Evolutionary conservation across 2,329 filamentous ascomycete species (phyloP), one percentile per base, ranked within the genome.

Genomic region (Fusarium floridanum): DNA sequence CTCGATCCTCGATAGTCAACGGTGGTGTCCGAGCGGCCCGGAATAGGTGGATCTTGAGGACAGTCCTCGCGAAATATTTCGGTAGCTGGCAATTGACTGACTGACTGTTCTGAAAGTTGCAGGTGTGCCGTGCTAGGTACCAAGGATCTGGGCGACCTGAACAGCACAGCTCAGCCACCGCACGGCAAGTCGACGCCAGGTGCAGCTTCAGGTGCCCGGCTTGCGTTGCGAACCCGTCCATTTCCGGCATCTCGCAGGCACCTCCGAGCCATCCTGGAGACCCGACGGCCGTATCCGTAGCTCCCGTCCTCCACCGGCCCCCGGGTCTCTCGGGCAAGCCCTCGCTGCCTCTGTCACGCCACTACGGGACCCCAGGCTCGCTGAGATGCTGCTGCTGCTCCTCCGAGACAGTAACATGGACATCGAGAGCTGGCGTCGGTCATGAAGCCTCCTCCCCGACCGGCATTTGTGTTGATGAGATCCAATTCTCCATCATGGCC

Each of bases 401-500:
- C 17, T 59, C 61, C 48, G 64, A 71, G 72, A 68, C 66, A 66
- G 34, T 34, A 32, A 37, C 56, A 34, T 61, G 37, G 24, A 53
- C 56, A 55, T 50, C 22, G 17, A 20, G 39, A 20, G 43, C 53
- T 64, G 36, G 27, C 37, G 41, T 39, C 22, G 55, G 22, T 81
- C 78, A 83, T 66, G 78, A 64, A 53, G 77, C 71, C 16, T 83
- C 82, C 53, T 83, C 82, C 12, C 82, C 83, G 43, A 81, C 80
- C 17, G 88, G 89, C 74, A 91, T 85, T 81, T 95, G 94, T n/a
- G 93, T 95, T 56, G 93, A 94, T 27, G 88, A 86, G 79, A 96
- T 95, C 92, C 94, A 96, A 79, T 94, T 93, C 83, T 95, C 93
- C 93, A 96, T 95, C 82, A 91, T 88, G 65, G 90, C 91, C 80